Base-by-base conservation (phyloP, 257 asterid genomes). In the Lithospermum erythrorhizon region DNA sequence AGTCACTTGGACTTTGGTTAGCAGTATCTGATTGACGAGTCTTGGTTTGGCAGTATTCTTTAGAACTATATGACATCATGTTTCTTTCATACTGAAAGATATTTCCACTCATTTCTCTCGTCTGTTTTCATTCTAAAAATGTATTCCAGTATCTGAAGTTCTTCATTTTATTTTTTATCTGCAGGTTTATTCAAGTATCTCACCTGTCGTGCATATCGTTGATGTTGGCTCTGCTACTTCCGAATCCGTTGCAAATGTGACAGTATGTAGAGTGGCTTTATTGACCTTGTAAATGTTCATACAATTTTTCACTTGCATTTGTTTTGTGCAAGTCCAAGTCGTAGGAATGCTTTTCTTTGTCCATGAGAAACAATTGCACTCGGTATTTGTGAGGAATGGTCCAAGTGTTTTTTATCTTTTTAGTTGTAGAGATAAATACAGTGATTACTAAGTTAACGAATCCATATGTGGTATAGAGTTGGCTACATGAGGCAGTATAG, bases 111-210 rank as follows among this genome's bases (percentile, higher is more conserved):
- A 17, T 11, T 13, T 11, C 48, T 13, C 9, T 45, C 68, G 53
- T 51, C 56, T 25, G 58, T 56, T 62, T 56, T 61, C 61, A 5
- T 57, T 29, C 24, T 20, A 16, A 57, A 15, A 49, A 52, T 27
- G 29, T 22, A 55, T 57, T 20, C 27, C 15, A 23, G 37, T 61
- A 25, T 53, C 60, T 61, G 19, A 70, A 69, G 27, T 52, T 11
- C 21, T 18, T 53, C 41, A 24, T 63, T 1, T 27, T 3, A 57
- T 5, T 56, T 27, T 32, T 45, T 61, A 22, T 32, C 53, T 32
- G 35, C 88, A 91, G 98, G 89, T 75, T 67, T 91, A 91, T 80
- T 72, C 96, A 53, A 88, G 98, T 70, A 78, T 88, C 61, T 81
- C 95, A 57, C 98, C 98, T 18, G 66, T 76, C 23, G 95, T 86